phyloP scores from a whole-genome alignment of 176 grass and related monocot genomes.

The Oryza meridionalis region DNA sequence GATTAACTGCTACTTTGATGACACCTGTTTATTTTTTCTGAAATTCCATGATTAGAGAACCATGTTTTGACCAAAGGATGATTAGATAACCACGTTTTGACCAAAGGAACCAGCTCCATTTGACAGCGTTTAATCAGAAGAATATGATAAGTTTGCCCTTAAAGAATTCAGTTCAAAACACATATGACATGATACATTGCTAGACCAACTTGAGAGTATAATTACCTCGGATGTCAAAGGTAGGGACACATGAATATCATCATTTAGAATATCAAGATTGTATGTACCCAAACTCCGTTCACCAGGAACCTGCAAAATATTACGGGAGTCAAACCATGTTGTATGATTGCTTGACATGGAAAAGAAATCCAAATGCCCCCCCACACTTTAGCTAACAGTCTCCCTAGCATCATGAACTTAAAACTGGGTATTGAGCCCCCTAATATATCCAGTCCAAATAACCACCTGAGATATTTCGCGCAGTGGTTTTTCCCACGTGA shows the following conservation, averaged over 20 bases:
- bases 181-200: constrained; percentile 17
- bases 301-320: constrained; percentile 74
- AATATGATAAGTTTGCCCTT: background rate
- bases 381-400: too few relatives aligned
- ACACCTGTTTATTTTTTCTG: background rate
- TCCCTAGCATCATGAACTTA: too few relatives aligned
- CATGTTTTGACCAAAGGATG: background rate
- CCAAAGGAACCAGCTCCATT: background rate
- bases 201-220: constrained; percentile 27
- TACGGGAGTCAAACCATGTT: constrained; percentile 33
- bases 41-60: background rate
- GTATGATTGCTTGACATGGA: constrained; percentile 31
- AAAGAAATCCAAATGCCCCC: background rate
- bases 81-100: background rate
- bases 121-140: background rate
- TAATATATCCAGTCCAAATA: background rate
- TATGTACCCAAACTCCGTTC: constrained; percentile 93
- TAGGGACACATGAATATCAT: constrained; percentile 68
- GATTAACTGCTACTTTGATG: background rate
- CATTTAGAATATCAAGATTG: constrained; percentile 81
- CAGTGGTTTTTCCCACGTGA: background rate
- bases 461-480: background rate
- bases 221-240: constrained; percentile 87
- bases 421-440: background rate
- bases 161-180: constrained; percentile 35